These are phyloP conservation scores for Phytopythium litorale DNA, from an alignment of 352 stramenopile genomes.

Conservation along the genomic window DNA sequence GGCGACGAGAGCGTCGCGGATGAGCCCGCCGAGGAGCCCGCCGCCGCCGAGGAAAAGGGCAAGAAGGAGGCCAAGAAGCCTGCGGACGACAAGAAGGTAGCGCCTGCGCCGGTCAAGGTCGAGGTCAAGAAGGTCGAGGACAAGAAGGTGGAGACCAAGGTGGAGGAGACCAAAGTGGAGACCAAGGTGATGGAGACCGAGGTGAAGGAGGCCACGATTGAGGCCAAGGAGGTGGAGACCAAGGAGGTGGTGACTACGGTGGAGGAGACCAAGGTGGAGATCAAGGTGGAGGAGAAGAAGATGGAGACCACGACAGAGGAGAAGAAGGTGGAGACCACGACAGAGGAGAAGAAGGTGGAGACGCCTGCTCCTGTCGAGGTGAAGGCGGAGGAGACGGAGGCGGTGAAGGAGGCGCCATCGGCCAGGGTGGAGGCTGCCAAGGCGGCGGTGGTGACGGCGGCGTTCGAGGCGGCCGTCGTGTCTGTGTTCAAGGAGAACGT, in stretches of 20 bases:
- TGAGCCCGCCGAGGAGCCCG: constrained; percentile 15
- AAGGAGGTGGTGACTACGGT: neutral
- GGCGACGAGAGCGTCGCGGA: constrained; percentile 23
- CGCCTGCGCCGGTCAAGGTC: neutral
- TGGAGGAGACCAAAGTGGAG: constrained; percentile 9
- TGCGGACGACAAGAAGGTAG: neutral
- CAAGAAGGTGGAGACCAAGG: constrained; percentile 3
- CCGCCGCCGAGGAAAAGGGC: constrained; percentile 5
- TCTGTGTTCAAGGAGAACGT: constrained; percentile 28
- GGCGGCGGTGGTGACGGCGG: constrained; percentile 24
- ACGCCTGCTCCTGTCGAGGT: neutral
- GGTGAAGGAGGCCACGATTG: constrained; percentile 3
- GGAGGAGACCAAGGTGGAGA: neutral
- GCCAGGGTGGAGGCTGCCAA: constrained; percentile 23
- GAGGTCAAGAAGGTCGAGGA: neutral
- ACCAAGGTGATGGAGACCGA: neutral
- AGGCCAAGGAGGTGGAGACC: constrained; percentile 5
- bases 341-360: neutral
- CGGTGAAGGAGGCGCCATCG: constrained; percentile 5
- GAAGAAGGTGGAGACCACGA: neutral
- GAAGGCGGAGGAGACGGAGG: constrained; percentile 4
- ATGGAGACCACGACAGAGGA: constrained; percentile 9
- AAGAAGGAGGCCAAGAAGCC: constrained; percentile 7
- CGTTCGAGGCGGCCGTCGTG: constrained; percentile 20
- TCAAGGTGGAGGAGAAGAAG: constrained; percentile 3